Base-by-base conservation (phyloP, 2,329 filamentous ascomycete species). In the Fusarium sp. region DNA sequence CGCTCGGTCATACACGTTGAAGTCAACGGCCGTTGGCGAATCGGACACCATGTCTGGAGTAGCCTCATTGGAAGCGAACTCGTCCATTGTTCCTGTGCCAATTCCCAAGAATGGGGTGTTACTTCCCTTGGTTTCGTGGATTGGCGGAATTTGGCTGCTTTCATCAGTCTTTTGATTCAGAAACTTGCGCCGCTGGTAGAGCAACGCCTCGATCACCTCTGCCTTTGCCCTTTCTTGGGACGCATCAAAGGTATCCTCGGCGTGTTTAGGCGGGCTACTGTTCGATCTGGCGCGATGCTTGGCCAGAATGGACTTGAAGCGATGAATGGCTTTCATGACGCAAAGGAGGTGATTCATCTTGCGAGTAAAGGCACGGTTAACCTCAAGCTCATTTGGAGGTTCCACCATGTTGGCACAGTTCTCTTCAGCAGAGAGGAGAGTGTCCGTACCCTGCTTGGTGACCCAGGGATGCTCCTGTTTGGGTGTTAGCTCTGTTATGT, bases 401-500 rank as follows among this genome's bases (percentile, higher is more conserved):
- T 95, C 94, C 37, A 98, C 87, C 21, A 94, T 85, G 72, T 95
- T 88, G 16, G 92, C 89, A 47, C 94, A 97, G 76, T 99, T 99
- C 79, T 98, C 95, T 72, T 95, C 93, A 49, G 90, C 88, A 12
- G 94, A 90, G 18, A 98, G 86, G 19, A 99, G 85, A 69, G 90
- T 90, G 81, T 98, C 96, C 12, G 85, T 88, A 19, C 94, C 95
- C 63, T 89, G 83, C 78, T 90, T 93, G 10, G 96, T 98, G 19
- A 99, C 94, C 96, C 96, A 99, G 1, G 94, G 90, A 80, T 99
- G 96, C 77, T 92, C 89, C 96, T 98, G 69, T 30, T 81, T 74
- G 13, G 72, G 56, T 56, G 52, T 69, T n/a, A 72, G 58, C 25
- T 58, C 35, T 25, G 18, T 49, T 35, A 23, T 33, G 33, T 13